Percentiles rank a stretch among this genome's conserved stretches.
phyloP scores from a whole-genome alignment of 2,329 filamentous ascomycete species.

The Pseudocercospora fijiensis region DNA sequence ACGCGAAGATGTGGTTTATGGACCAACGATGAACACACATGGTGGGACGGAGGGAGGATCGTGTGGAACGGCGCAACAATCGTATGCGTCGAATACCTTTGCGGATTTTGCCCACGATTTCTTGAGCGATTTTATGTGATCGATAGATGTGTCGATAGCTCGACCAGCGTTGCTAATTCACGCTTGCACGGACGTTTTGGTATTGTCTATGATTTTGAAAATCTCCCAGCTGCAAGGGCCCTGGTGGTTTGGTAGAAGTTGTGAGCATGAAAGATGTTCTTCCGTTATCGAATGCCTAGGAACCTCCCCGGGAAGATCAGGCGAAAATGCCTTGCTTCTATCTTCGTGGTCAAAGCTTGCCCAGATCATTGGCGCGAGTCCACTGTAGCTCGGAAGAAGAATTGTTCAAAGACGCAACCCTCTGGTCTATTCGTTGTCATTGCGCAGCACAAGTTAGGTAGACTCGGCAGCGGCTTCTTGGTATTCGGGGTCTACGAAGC shows the following conservation, averaged over 20 bases:
- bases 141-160: background rate
- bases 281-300: background rate
- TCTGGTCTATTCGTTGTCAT: no score
- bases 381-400: no score
- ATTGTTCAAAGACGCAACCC: no score
- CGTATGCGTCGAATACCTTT: constrained; percentile 19
- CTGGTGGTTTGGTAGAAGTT: background rate
- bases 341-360: background rate
- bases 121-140: constrained; percentile 8
- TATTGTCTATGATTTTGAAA: background rate
- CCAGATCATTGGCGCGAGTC: background rate
- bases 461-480: no score
- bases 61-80: constrained; percentile 13
- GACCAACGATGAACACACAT: background rate
- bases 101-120: constrained; percentile 23
- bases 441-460: no score
- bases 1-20: background rate
- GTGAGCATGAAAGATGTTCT: background rate
- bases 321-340: background rate
- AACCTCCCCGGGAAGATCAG: no score
- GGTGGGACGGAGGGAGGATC: background rate
- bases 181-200: background rate
- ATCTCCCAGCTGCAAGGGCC: background rate
- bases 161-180: background rate
- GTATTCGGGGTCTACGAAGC: no score